Evolutionary conservation across 768 basidiomycete species (phyloP).

Genomic region (Neoboletus magnificus): DNA sequence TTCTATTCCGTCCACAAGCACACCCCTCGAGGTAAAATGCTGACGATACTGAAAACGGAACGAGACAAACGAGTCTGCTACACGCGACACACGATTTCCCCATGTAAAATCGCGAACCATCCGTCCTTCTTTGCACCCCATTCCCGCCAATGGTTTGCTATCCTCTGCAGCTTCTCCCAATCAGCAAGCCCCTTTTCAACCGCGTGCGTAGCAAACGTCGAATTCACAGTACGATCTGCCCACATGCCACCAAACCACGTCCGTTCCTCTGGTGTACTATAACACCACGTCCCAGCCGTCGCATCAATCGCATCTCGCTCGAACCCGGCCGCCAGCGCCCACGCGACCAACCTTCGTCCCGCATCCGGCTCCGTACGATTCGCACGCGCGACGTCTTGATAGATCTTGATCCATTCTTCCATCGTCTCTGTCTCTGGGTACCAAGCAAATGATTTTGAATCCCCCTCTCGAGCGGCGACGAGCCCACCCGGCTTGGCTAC

Average conservation of each 20-base stretch:
- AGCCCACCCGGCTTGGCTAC: constrained; percentile 46
- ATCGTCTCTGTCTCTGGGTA: constrained; percentile 35
- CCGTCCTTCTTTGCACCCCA: constrained; percentile 35
- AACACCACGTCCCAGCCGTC: constrained; percentile 37
- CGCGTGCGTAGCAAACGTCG: constrained; percentile 22
- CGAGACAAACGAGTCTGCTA: constrained; percentile 18
- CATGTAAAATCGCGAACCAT: constrained; percentile 33
- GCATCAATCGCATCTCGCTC: constrained; percentile 24
- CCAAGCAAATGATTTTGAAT: constrained; percentile 34
- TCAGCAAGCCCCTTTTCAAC: constrained; percentile 26
- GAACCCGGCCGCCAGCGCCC: constrained; percentile 39
- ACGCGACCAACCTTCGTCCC: constrained; percentile 36
- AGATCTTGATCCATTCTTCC: constrained; percentile 22
- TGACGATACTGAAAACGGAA: background rate
- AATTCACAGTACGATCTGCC: constrained; percentile 32
- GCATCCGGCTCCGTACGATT: constrained; percentile 40
- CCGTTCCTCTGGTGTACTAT: constrained; percentile 33
- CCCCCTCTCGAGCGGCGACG: constrained; percentile 44
- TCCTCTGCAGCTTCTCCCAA: constrained; percentile 7
- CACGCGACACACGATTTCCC: constrained; percentile 32
- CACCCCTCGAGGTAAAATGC: background rate
- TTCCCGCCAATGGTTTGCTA: constrained; percentile 24
- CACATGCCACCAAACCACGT: constrained; percentile 39
- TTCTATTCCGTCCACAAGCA: too few species aligned
- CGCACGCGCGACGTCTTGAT: constrained; percentile 20